phyloP scores from a whole-genome alignment of 768 basidiomycete genomes.

The Pseudohyphozyma bogoriensis region DNA sequence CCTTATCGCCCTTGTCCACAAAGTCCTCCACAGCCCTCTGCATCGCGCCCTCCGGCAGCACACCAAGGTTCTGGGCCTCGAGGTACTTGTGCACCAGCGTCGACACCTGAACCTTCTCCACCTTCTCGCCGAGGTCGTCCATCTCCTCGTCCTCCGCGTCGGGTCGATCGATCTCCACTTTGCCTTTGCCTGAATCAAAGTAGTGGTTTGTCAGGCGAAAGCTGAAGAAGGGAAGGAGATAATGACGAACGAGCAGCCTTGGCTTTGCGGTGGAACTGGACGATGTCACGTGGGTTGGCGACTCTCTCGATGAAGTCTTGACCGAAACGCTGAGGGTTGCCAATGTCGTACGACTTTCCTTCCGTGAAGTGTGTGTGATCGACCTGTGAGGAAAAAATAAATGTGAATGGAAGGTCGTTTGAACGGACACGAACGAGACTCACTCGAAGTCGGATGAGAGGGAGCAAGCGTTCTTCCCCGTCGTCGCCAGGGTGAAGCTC shows the following conservation, averaged over 20 bases:
- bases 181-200: slow-evolving; percentile 34
- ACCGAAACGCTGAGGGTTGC: slow-evolving; percentile 92
- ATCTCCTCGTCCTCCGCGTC: slow-evolving; percentile 54
- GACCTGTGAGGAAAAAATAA: not conserved
- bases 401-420: not conserved
- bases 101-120: slow-evolving; percentile 66
- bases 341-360: slow-evolving; percentile 77
- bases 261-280: slow-evolving; percentile 79
- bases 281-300: slow-evolving; percentile 87
- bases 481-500: slow-evolving; percentile 53
- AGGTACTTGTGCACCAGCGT: slow-evolving; percentile 87
- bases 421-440: not conserved
- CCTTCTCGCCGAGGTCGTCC: slow-evolving; percentile 55
- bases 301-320: slow-evolving; percentile 84
- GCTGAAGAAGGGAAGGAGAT: not conserved
- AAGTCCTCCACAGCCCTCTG: slow-evolving; percentile 87
- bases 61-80: slow-evolving; percentile 80
- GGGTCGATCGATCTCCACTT: slow-evolving; percentile 64
- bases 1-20: slow-evolving; percentile 93
- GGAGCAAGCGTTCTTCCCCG: slow-evolving; percentile 60
- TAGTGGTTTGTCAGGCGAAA: no score
- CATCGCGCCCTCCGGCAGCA: slow-evolving; percentile 82
- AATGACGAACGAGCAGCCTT: slow-evolving; percentile 42
- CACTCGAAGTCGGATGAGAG: slow-evolving; percentile 23
- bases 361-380: slow-evolving; percentile 42